Evolutionary conservation across 208 protist species (phyloP), one percentile per base, ranked within the genome.

Genomic region (Trypanosoma mega): DNA sequence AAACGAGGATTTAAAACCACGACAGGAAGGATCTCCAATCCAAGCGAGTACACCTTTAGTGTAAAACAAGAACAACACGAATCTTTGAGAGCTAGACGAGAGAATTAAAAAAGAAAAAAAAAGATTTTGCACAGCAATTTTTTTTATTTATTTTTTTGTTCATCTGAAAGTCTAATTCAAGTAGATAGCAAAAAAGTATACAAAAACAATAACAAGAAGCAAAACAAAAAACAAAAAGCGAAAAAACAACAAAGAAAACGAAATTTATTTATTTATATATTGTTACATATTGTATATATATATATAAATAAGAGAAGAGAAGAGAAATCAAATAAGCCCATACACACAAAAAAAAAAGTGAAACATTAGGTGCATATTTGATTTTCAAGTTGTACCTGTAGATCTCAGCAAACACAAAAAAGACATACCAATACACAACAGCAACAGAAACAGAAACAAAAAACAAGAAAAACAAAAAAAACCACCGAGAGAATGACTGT

Each of bases 401-500:
- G n/a, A n/a, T n/a, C n/a, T n/a, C n/a, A n/a, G n/a, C 8, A 39
- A 39, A 12, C 8, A 39, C 12, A 39, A 39, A 39, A 39, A 39
- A 12, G 12, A 39, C 12, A 39, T 39, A 16, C 6, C 34, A 16
- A 16, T 39, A 16, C 6, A 16, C 34, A 6, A 39, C 34, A 39
- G 34, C 6, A 39, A 12, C 34, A 6, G 6, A 6, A 52, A 31
- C 21, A 31, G 6, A 52, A 52, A 24, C 23, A 52, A 30, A 26
- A 6, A 8, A 33, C 16, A 16, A 52, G 21, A 33, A 52, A 16
- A 52, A 52, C 14, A 30, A 52, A 62, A 51, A 20, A 21, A 30
- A 41, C 3, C 11, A n/a, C 24, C 2, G 27, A 62, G 44, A 46
- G 33, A 46, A 67, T 55, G 58, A 54, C 53, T 0, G 43, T 70